Base-by-base conservation (phyloP, 257 asterid genomes). In the Rehmannia glutinosa region DNA sequence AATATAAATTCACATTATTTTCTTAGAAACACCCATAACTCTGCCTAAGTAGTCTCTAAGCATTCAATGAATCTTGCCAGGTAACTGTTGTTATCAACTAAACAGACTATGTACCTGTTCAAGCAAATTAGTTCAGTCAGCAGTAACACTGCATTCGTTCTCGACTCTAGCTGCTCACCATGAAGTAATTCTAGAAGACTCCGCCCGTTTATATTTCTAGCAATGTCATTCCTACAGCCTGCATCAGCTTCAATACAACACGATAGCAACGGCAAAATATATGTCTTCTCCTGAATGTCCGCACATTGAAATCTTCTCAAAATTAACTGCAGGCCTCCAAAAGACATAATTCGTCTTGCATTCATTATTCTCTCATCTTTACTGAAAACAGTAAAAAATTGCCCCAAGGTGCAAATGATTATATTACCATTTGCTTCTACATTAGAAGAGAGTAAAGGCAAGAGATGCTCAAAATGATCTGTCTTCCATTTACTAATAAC, bases 301-400 rank as follows among this genome's bases (percentile, higher is more conserved):
- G 87, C 87, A 64, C 50, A n/a, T 12, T 73, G 68, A 60, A 90
- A 81, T 69, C 86, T 69, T 64, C 72, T 58, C 8, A 82, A 45
- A 25, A 90, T 83, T 70, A 90, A 84, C 82, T 59, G 71, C 83
- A 90, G 72, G 54, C 90, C 84, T 32, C 92, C 92, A 1, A 70
- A 68, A 60, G 87, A 82, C 43, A 84, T n/a, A 66, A 90, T 64
- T 51, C 71, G 79, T 78, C 75, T 74, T 56, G 82, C 78, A 28
- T 67, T 47, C 32, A 33, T 41, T 36, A 61, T 54, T 73, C 82
- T 82, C 74, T 87, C 86, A 38, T 82, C 84, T 70, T 74, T 70
- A 70, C 72, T 76, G n/a, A 80, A 77, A 62, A 74, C 75, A 2
- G 63, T 47, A 47, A 87, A 69, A 56, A 87, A 83, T 60, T 80